phyloP scores from a whole-genome alignment of 2,329 filamentous ascomycete species.

The Penicillium fuscoglaucum region DNA sequence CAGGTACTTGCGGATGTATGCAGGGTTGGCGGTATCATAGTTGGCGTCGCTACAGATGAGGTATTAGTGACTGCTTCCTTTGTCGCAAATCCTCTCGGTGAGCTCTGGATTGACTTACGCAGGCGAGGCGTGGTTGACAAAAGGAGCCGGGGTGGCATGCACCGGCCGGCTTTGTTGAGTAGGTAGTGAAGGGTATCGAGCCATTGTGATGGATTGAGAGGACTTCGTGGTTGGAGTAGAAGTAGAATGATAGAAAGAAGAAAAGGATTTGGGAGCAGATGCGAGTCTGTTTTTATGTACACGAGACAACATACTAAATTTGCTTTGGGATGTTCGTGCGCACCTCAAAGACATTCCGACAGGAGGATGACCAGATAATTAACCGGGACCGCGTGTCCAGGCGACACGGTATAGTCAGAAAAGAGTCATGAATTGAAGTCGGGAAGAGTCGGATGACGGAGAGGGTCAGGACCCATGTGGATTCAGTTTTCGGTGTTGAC shows the following conservation, averaged over 20 bases:
- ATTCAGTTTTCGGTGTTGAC: constrained; percentile 28
- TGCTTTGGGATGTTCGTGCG: constrained; percentile 32
- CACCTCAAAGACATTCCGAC: constrained; percentile 42
- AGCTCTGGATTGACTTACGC: constrained; percentile 28
- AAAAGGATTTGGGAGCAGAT: constrained; percentile 22
- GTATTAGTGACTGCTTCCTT: constrained; percentile 12
- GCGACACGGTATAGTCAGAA: constrained; percentile 24
- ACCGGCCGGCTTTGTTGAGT: constrained; percentile 38
- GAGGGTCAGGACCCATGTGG: constrained; percentile 23
- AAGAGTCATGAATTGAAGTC: constrained; percentile 26
- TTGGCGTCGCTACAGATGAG: constrained; percentile 42
- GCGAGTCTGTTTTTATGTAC: constrained; percentile 36
- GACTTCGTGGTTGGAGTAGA: constrained; percentile 19
- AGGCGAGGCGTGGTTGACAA: constrained; percentile 34
- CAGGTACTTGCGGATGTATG: constrained; percentile 53
- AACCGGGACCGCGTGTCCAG: constrained; percentile 23
- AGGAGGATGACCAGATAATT: constrained; percentile 43
- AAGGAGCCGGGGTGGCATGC: constrained; percentile 34
- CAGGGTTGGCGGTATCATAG: constrained; percentile 52
- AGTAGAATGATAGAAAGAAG: constrained; percentile 22
- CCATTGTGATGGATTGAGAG: constrained; percentile 33
- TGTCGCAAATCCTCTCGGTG: background rate
- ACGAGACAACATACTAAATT: constrained; percentile 32
- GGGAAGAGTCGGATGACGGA: constrained; percentile 32
- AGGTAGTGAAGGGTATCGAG: constrained; percentile 31